Evolutionary conservation across 116 monocot species (phyloP).

Genomic region (Cymodocea nodosa): DNA sequence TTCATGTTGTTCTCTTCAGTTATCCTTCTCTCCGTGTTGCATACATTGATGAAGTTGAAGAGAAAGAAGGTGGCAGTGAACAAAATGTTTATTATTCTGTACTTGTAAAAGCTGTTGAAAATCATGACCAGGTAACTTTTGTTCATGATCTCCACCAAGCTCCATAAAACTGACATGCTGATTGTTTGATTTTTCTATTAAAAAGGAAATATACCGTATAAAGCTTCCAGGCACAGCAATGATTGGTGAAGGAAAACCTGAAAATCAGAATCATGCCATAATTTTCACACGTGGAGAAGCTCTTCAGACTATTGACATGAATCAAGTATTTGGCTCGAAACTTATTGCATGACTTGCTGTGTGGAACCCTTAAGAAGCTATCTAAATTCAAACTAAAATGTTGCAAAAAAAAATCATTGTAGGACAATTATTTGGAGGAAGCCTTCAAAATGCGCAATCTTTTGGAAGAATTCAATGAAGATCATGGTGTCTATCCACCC

Average conservation of each 20-base stretch:
- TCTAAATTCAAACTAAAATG: no score
- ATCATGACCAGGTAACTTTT: conserved; percentile 71
- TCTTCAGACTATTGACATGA: conserved; percentile 99
- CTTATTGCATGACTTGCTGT: no score
- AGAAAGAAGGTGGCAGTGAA: conserved; percentile 65
- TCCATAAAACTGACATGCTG: not conserved
- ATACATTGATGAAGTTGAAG: conserved; percentile 98
- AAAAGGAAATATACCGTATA: conserved; percentile 94
- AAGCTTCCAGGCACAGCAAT: conserved; percentile 84
- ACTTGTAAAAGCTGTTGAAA: conserved; percentile 85
- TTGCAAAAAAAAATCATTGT: not conserved
- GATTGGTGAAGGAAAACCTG: conserved; percentile 98
- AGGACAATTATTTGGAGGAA: conserved; percentile 99
- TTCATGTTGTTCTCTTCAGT: conserved; percentile 13
- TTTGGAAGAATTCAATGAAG: conserved; percentile 96
- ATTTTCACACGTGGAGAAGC: conserved; percentile 97
- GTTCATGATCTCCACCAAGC: not conserved
- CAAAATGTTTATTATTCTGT: conserved; percentile 93
- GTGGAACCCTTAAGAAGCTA: no score
- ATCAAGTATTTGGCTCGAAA: conserved; percentile 40
- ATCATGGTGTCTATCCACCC: conserved; percentile 89
- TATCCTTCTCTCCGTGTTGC: conserved; percentile 87
- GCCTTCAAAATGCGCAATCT: conserved; percentile 98
- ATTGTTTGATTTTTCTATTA: conserved; percentile 1
- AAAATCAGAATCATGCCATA: conserved; percentile 99